phyloP scores from a whole-genome alignment of 331 rosid species.

The Malus hybrid region DNA sequence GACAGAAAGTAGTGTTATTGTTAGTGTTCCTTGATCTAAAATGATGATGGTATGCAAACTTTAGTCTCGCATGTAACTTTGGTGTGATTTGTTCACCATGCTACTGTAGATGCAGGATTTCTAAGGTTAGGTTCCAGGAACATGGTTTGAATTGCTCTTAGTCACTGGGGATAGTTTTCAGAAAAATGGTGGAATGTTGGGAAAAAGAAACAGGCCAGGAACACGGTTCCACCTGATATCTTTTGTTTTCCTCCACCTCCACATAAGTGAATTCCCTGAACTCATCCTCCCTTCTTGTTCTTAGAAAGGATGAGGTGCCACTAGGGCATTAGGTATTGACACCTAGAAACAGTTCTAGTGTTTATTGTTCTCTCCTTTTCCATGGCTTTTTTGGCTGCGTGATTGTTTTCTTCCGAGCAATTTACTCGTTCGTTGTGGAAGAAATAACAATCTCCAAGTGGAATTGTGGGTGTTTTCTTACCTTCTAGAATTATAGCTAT shows the following conservation, averaged over 20 bases:
- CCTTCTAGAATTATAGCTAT: too few species aligned
- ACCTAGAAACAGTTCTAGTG: not conserved
- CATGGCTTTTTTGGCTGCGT: not conserved
- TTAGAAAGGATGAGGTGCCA: too few species aligned
- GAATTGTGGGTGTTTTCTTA: too few species aligned
- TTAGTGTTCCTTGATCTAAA: not conserved
- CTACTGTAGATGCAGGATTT: not conserved
- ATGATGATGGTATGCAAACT: not conserved
- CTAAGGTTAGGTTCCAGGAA: not conserved
- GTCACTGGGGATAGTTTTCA: not conserved
- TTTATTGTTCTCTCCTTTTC: not conserved
- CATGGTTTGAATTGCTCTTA: not conserved
- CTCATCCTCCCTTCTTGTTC: not conserved
- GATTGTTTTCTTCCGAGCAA: not conserved
- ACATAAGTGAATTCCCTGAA: too few species aligned
- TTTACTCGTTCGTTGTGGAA: too few species aligned
- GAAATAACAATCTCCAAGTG: too few species aligned
- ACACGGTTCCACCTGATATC: not conserved
- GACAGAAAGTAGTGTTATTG: not conserved
- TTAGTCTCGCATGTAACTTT: not conserved
- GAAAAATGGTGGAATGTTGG: not conserved
- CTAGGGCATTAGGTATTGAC: not conserved
- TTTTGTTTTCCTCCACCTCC: not conserved
- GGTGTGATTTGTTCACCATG: not conserved
- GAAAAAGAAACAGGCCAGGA: not conserved